phyloP scores from a whole-genome alignment of 2,329 filamentous ascomycete genomes.

The Calonectria pteridis region DNA sequence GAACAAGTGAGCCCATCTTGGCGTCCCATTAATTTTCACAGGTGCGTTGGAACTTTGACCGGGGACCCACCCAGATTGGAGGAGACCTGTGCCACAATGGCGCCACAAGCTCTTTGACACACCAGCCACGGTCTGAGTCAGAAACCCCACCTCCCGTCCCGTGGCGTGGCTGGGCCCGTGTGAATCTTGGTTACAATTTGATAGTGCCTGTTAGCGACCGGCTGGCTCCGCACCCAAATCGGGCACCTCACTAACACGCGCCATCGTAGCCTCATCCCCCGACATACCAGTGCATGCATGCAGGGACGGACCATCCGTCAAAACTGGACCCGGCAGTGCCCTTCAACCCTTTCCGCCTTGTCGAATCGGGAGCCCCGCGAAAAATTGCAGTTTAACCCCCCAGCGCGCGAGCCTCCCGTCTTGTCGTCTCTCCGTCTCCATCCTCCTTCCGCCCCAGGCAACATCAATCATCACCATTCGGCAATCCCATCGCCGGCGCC shows the following conservation, averaged over 20 bases:
- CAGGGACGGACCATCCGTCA: conserved; percentile 26
- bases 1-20: conserved; percentile 33
- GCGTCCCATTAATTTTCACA: conserved; percentile 41
- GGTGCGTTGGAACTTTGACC: conserved; percentile 29
- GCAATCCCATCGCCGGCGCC: conserved; percentile 25
- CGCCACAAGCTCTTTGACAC: not conserved
- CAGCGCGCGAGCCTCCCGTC: conserved; percentile 28
- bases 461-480: conserved; percentile 31
- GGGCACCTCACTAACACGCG: conserved; percentile 19
- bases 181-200: conserved; percentile 15
- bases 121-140: conserved; percentile 11
- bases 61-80: conserved; percentile 15
- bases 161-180: not conserved
- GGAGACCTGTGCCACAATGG: conserved; percentile 16
- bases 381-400: conserved; percentile 18
- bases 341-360: conserved; percentile 26
- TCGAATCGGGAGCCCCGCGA: conserved; percentile 25
- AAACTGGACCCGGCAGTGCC: conserved; percentile 21
- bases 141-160: conserved; percentile 13
- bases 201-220: conserved; percentile 22
- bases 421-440: conserved; percentile 37
- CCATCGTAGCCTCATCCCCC: conserved; percentile 11
- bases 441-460: conserved; percentile 41
- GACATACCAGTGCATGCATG: conserved; percentile 9
- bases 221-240: not conserved